Base-by-base conservation (phyloP, 331 rosid genomes). In the Saraca asoca region DNA sequence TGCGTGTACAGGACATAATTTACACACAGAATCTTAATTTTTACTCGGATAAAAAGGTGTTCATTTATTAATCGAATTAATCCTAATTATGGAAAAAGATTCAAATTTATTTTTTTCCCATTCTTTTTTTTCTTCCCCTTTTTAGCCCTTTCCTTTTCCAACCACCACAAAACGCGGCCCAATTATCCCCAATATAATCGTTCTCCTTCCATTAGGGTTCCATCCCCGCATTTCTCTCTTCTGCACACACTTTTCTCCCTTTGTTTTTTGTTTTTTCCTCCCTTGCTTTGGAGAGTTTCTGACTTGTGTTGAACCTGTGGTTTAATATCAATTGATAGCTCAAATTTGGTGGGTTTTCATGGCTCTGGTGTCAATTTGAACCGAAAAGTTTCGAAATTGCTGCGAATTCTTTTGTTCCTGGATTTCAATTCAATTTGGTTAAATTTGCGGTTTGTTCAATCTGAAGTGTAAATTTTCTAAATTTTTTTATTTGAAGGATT, bases 141-240 rank as follows among this genome's bases (percentile, higher is more conserved):
- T 66, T 57, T 31, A 5, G 13, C 59, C 62, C 37, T 55, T 73
- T 62, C 6, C 7, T 11, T 75, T 71, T 61, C 60, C 79, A 58
- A 76, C 82, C 2, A 79, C 85, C 87, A 41, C 43, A 9, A 17
- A 58, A 82, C 83, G 86, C 86, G 83, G 88, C 70, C 78, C 75
- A 45, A 59, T 63, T 37, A 45, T 67, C 81, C 68, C 70, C 74
- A 56, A 63, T 80, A 80, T 70, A 82, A 58, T 29, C 69, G 70
- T 86, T 58, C 80, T 8, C 82, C 79, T 72, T 56, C 75, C 78
- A 41, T 73, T 80, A 72, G 45, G 46, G 46, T 62, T 72, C 29
- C 16, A 48, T 53, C 59, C 66, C 20, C 75, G 37, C 33, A 41
- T 50, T 42, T 59, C 44, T 58, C 69, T 39, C 66, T 38, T 67